phyloP scores from a whole-genome alignment of 495 filamentous ascomycete genomes.

The Hypoxylon intermedium region DNA sequence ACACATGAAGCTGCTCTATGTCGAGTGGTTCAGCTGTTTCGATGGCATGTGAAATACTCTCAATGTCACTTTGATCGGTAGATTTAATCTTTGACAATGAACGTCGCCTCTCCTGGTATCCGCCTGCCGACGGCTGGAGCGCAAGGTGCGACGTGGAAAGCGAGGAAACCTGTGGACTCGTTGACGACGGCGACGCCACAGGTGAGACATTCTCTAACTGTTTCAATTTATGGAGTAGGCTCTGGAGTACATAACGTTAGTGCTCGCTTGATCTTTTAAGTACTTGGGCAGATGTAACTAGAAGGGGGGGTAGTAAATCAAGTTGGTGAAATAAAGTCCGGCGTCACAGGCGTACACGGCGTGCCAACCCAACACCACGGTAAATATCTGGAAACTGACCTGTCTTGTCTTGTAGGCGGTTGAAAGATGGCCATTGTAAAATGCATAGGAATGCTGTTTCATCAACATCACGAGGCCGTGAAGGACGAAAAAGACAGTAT shows the following conservation, averaged over 20 bases:
- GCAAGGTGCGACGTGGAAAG: conserved; percentile 50
- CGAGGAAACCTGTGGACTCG: conserved; percentile 42
- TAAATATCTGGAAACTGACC: conserved; percentile 12
- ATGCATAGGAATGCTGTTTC: conserved; percentile 80
- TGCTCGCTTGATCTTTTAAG: neutral
- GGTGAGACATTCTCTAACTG: conserved; percentile 45
- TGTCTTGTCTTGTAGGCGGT: conserved; percentile 59
- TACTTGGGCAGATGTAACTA: no score
- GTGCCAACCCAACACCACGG: no score
- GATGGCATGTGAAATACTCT: conserved; percentile 61
- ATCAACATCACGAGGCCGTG: conserved; percentile 75
- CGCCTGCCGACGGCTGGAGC: conserved; percentile 44
- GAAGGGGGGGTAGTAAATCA: no score
- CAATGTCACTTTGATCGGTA: conserved; percentile 55
- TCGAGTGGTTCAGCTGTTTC: conserved; percentile 64
- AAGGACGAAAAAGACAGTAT: conserved; percentile 71
- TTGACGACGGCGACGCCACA: conserved; percentile 46
- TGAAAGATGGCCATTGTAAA: conserved; percentile 78
- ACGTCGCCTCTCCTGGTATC: conserved; percentile 52
- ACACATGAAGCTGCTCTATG: conserved; percentile 63
- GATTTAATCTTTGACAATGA: conserved; percentile 44
- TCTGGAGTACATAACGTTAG: conserved; percentile 10
- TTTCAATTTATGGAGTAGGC: conserved; percentile 45
- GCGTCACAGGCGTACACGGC: no score
- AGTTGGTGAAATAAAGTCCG: no score